phyloP scores from a whole-genome alignment of 2,329 filamentous ascomycete species.

The Stylonectria norvegica region DNA sequence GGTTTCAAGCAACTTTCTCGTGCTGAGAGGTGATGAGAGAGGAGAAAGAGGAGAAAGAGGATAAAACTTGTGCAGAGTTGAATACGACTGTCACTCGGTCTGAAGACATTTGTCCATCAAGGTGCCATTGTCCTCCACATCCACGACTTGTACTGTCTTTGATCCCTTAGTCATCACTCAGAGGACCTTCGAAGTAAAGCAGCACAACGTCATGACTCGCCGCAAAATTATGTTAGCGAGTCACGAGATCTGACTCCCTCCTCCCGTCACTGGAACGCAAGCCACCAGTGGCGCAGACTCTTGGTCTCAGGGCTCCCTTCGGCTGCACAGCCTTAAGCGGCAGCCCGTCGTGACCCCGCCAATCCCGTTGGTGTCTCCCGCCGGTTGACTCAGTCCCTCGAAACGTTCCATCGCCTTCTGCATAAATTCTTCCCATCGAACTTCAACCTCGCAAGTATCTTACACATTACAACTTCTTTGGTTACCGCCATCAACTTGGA shows the following conservation, averaged over 20 bases:
- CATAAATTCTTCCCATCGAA: constrained; percentile 26
- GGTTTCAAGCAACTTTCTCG: constrained; percentile 1
- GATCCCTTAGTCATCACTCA: constrained; percentile 21
- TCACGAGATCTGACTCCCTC: constrained; percentile 30
- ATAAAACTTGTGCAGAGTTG: background rate
- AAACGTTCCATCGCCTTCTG: constrained; percentile 31
- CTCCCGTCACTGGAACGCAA: constrained; percentile 15
- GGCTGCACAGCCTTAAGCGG: constrained; percentile 1
- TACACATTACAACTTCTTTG: constrained; percentile 6
- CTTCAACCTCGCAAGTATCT: constrained; percentile 11
- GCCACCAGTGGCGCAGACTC: constrained; percentile 23
- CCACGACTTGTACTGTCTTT: too few species aligned
- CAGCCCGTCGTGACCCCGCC: constrained; percentile 15
- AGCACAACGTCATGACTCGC: too few species aligned
- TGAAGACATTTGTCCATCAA: constrained; percentile 27
- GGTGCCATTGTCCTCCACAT: constrained; percentile 21
- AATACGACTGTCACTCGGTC: constrained; percentile 5
- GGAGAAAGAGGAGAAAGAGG: constrained; percentile 4
- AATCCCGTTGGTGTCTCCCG: constrained; percentile 24
- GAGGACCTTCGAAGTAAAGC: background rate
- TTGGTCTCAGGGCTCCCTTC: constrained; percentile 1
- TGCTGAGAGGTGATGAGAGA: constrained; percentile 2
- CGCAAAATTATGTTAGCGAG: constrained; percentile 9
- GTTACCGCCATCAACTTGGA: too few species aligned
- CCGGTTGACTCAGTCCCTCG: constrained; percentile 39